Evolutionary conservation across 2,329 filamentous ascomycete genomes (phyloP).

Genomic region (Gremmenia infestans): DNA sequence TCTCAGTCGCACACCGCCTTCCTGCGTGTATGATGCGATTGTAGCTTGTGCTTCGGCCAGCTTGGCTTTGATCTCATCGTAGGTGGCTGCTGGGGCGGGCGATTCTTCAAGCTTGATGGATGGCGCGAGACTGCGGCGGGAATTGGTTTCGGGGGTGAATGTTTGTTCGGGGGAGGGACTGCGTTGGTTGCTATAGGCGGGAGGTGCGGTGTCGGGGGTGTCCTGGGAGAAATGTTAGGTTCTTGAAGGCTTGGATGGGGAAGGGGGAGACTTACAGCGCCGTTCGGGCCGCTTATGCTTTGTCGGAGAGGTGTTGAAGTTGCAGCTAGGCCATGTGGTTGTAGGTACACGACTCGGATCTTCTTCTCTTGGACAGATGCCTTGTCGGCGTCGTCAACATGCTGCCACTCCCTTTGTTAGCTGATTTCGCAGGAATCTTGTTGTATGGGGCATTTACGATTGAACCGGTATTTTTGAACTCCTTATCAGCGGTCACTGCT

Average conservation of each 20-base stretch:
- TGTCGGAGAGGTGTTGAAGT: constrained; percentile 27
- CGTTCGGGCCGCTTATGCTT: constrained; percentile 23
- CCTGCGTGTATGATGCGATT: constrained; percentile 64
- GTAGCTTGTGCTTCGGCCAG: constrained; percentile 70
- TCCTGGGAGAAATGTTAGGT: constrained; percentile 5
- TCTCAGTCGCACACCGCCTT: constrained; percentile 72
- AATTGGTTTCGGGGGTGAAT: constrained; percentile 25
- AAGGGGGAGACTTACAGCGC: constrained; percentile 16
- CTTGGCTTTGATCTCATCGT: constrained; percentile 65
- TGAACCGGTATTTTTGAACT: constrained; percentile 72
- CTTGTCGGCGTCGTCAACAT: constrained; percentile 71
- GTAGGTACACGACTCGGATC: constrained; percentile 84
- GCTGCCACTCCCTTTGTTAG: constrained; percentile 50
- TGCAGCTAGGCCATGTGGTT: constrained; percentile 46
- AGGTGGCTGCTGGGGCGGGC: constrained; percentile 29
- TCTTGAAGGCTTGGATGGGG: not conserved
- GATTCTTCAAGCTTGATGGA: constrained; percentile 32
- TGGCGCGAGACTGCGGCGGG: constrained; percentile 24
- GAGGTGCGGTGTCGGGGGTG: constrained; percentile 33
- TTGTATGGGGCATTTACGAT: constrained; percentile 56
- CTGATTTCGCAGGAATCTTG: not conserved
- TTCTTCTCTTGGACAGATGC: constrained; percentile 83
- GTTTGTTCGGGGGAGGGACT: constrained; percentile 46
- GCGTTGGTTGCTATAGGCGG: constrained; percentile 40
- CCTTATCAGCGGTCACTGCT: constrained; percentile 74